phyloP scores from a whole-genome alignment of 208 protist species.

The Crithidia expoeki region DNA sequence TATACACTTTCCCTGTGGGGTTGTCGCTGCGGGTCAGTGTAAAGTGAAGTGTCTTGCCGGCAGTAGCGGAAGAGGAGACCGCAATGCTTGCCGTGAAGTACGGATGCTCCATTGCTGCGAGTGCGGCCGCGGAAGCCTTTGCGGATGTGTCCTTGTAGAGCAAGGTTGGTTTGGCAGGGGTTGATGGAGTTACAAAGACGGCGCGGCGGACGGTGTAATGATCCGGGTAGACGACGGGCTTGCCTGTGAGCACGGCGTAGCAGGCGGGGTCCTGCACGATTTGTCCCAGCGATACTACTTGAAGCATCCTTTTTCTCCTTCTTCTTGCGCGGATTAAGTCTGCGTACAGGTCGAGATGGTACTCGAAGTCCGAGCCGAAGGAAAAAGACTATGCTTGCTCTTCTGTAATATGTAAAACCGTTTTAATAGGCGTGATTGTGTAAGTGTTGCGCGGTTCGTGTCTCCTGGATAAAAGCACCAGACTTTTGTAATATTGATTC shows the following conservation, averaged over 20 bases:
- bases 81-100: constrained; percentile 58
- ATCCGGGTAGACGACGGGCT: constrained; percentile 45
- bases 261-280: constrained; percentile 45
- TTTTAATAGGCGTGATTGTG: too few species aligned
- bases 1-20: constrained; percentile 43
- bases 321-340: too few species aligned
- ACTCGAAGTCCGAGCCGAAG: too few species aligned
- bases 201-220: constrained; percentile 62
- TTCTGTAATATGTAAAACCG: too few species aligned
- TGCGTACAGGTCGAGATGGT: too few species aligned
- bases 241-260: constrained; percentile 14
- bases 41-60: constrained; percentile 42
- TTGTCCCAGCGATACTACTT: constrained; percentile 50
- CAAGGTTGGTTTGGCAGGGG: not conserved
- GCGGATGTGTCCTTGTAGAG: constrained; percentile 15
- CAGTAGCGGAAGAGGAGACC: constrained; percentile 6
- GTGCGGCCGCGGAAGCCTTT: not conserved
- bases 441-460: too few species aligned
- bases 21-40: constrained; percentile 68
- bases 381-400: too few species aligned
- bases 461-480: too few species aligned
- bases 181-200: constrained; percentile 37
- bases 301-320: constrained; percentile 43
- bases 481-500: too few species aligned
- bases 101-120: not conserved